Percentiles rank a stretch among this genome's conserved stretches.
These are phyloP conservation scores for Podospora pseudoanserina DNA, from an alignment of 495 filamentous ascomycete genomes.

Conservation along the genomic window DNA sequence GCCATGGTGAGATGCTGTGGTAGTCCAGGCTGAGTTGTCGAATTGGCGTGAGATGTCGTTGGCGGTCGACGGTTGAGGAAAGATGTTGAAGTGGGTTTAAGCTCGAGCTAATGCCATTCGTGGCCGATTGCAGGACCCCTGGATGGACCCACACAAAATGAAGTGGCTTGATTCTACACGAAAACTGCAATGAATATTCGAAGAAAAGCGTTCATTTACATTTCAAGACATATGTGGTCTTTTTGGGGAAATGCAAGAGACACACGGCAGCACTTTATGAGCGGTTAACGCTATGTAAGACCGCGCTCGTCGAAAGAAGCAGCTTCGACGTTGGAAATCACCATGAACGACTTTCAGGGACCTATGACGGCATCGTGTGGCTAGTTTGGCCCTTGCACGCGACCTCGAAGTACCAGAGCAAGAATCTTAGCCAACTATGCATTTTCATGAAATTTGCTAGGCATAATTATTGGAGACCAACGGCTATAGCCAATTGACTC, in stretches of 20 bases:
- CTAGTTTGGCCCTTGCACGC: background rate
- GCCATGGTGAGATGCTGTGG: conserved; percentile 40
- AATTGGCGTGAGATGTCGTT: conserved; percentile 1
- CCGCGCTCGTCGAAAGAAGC: background rate
- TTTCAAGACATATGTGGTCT: background rate
- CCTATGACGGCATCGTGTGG: background rate
- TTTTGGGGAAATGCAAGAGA: background rate
- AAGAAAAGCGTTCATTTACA: background rate
- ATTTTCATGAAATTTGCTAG: background rate
- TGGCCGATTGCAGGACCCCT: conserved; percentile 6
- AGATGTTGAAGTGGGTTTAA: conserved; percentile 5
- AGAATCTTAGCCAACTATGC: background rate
- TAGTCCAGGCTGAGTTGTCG: background rate
- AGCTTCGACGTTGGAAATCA: background rate
- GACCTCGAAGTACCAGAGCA: background rate
- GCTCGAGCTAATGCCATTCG: conserved; percentile 6
- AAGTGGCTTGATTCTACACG: background rate
- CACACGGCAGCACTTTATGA: background rate
- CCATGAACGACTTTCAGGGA: background rate
- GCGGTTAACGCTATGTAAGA: too few relatives aligned
- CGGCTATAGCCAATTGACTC: too few relatives aligned
- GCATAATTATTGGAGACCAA: too few relatives aligned
- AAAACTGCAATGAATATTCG: background rate
- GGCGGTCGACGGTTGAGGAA: conserved; percentile 5
- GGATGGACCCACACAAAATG: background rate